phyloP scores from a whole-genome alignment of 208 protist species.

The Borovskyia barvae region DNA sequence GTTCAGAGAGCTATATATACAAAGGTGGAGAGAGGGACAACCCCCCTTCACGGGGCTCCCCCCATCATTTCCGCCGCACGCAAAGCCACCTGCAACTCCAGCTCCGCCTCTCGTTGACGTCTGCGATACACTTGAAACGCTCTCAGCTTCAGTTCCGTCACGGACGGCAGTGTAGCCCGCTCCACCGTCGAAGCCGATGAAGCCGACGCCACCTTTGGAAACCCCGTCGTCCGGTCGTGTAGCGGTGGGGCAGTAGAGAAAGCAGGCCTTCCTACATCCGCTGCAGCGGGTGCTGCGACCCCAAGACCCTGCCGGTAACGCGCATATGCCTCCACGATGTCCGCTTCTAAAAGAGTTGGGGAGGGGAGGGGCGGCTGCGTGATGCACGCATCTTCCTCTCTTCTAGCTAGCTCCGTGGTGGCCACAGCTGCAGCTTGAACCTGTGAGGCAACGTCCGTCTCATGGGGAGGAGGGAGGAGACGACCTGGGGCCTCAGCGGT shows the following conservation, averaged over 20 bases:
- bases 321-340: constrained; percentile 30
- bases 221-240: too few species aligned
- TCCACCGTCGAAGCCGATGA: neutral
- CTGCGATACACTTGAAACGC: constrained; percentile 28
- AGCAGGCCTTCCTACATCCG: neutral
- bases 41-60: neutral
- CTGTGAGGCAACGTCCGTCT: too few species aligned
- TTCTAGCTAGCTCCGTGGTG: neutral
- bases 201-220: neutral
- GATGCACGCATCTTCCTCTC: neutral
- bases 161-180: neutral
- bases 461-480: too few species aligned
- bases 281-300: neutral
- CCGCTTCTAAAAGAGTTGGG: constrained; percentile 9
- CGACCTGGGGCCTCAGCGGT: neutral
- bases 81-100: constrained; percentile 19
- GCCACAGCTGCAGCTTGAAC: neutral
- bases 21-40: neutral
- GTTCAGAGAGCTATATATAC: neutral
- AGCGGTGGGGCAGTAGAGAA: neutral
- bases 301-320: constrained; percentile 16
- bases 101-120: constrained; percentile 22
- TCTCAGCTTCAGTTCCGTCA: constrained; percentile 18
- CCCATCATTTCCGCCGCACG: constrained; percentile 10
- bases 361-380: neutral